Conservation (phyloP, 257 asterid genomes). For the Ilex asprella region DNA sequence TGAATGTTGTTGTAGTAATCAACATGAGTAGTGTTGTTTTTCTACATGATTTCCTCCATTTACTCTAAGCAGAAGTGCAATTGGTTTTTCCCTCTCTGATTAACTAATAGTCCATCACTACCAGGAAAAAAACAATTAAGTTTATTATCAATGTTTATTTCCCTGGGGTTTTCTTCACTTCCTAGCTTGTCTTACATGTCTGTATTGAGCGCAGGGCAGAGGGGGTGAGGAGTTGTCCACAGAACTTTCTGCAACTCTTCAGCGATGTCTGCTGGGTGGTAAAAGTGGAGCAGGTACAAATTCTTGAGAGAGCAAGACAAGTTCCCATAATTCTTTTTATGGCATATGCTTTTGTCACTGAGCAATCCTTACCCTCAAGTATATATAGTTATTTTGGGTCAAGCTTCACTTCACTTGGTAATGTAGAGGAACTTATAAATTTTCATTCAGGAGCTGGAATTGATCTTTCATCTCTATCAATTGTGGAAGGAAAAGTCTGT, state of each 20-base stretch:
- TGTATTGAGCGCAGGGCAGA: slow-evolving; percentile 54
- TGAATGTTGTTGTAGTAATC: too few relatives aligned
- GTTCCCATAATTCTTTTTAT: neutral
- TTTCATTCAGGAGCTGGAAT: slow-evolving; percentile 72
- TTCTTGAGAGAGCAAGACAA: neutral
- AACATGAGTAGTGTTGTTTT: too few relatives aligned
- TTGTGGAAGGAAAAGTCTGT: slow-evolving; percentile 80
- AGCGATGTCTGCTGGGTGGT: slow-evolving; percentile 78
- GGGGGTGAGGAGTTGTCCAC: slow-evolving; percentile 81
- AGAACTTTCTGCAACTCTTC: slow-evolving; percentile 77
- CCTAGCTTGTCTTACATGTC: neutral
- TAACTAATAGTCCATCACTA: neutral
- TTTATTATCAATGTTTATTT: neutral
- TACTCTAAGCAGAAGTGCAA: neutral
- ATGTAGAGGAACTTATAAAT: slow-evolving; percentile 7
- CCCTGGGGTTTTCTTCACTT: neutral
- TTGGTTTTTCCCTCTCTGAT: neutral
- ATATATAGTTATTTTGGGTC: neutral
- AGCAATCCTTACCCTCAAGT: too few relatives aligned
- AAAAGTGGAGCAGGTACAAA: slow-evolving; percentile 83
- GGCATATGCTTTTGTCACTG: neutral
- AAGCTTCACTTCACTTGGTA: neutral
- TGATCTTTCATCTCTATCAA: slow-evolving; percentile 66
- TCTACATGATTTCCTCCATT: neutral
- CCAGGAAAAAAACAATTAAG: too few relatives aligned